Base-by-base conservation (phyloP, 257 asterid species). In the Solanum okadae region DNA sequence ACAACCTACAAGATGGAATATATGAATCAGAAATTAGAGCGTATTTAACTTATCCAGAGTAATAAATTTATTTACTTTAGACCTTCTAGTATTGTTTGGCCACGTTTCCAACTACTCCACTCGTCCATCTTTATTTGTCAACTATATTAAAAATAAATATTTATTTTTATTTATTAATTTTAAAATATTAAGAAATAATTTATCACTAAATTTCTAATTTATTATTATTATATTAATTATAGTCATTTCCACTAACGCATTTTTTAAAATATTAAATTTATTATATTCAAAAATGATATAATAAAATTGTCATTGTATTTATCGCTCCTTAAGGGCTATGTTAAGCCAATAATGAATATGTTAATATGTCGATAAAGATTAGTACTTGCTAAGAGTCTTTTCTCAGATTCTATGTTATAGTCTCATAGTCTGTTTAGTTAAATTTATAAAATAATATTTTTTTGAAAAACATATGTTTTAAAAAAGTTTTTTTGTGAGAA, bases 221-320 rank as follows among this genome's bases (percentile, higher is more conserved):
- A 49, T 18, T 52, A 0, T 5, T 52, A 5, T 16, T 52, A 44
- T 42, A 44, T 44, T 44, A 44, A 44, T 44, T 12, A 44, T 44
- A 12, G 0, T 44, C 5, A 44, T 44, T 44, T 44, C 16, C 16
- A 44, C 52, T 42, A 44, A 44, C 0, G 0, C 0, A 3, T 12
- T 44, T 42, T 42, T 42, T 10, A 42, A 42, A 42, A 42, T 49
- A 52, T 52, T 52, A 15, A 0, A 52, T 52, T 16, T 5, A 15
- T 49, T 49, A 16, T 49, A 5, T 49, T 49, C 1, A 16, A 52
- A 52, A 6, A 16, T 49, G 0, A 46, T 46, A 46, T 46, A 46
- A 46, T 46, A 46, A 4, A 46, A 46, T 14, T 0, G 20, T 46
- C 20, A 46, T 14, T 13, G 0, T 13, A 44, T 44, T 14, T 46